phyloP scores from a whole-genome alignment of 306 rosid species.

The Vigna unguiculata region DNA sequence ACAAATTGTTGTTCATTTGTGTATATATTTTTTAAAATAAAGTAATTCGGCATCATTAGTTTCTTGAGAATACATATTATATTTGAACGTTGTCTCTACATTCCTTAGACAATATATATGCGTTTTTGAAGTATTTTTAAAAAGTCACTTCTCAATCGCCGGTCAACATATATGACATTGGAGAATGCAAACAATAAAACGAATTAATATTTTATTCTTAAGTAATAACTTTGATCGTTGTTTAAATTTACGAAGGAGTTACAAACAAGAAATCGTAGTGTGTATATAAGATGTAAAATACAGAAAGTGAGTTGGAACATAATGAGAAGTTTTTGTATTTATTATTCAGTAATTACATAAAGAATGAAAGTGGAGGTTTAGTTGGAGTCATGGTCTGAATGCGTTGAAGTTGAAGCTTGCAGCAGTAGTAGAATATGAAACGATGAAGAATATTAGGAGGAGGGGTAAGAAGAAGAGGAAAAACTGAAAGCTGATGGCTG shows the following conservation, averaged over 20 bases:
- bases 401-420: slow-evolving; percentile 50
- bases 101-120: background rate
- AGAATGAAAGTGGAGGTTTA: too few relatives aligned
- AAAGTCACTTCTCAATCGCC: background rate
- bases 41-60: background rate
- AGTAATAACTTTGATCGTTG: background rate
- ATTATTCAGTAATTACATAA: too few relatives aligned
- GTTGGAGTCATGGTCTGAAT: slow-evolving; percentile 23
- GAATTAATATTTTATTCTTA: background rate
- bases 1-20: slow-evolving; percentile 2
- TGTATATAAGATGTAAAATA: too few relatives aligned
- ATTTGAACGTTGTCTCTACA: background rate
- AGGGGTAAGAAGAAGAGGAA: slow-evolving; percentile 61
- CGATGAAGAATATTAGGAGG: slow-evolving; percentile 54
- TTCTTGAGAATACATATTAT: background rate
- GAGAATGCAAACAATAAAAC: background rate
- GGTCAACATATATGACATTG: background rate
- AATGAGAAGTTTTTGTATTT: too few relatives aligned
- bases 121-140: background rate
- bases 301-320: too few relatives aligned
- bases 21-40: slow-evolving; percentile 24
- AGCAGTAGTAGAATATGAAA: slow-evolving; percentile 49
- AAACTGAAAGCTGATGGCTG: slow-evolving; percentile 58
- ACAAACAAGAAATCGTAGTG: too few relatives aligned
- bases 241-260: too few relatives aligned